A percentile compares a stretch with the other conserved stretches of the same genome.
phyloP scores from a whole-genome alignment of 2,329 filamentous ascomycete genomes.

The Colletotrichum tofieldiae region DNA sequence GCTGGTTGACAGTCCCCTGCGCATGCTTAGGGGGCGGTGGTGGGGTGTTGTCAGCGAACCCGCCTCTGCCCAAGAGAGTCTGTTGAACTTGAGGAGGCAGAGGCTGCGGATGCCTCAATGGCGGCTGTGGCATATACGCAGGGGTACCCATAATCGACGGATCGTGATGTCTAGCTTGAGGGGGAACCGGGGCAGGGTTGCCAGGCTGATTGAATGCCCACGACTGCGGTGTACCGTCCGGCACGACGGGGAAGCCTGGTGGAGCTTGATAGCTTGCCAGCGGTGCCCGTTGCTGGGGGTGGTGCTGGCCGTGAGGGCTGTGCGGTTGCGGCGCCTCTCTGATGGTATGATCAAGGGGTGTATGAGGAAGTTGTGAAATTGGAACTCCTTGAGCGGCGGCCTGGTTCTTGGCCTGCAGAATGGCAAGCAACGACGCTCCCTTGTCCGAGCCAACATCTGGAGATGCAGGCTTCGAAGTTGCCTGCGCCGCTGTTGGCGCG shows the following conservation, averaged over 20 bases:
- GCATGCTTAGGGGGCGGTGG: conserved; percentile 39
- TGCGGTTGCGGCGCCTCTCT: conserved; percentile 66
- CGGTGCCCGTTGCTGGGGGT: conserved; percentile 34
- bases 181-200: not conserved
- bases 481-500: conserved; percentile 67
- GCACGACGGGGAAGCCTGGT: conserved; percentile 50
- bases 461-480: conserved; percentile 55
- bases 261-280: conserved; percentile 48
- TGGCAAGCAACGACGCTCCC: conserved; percentile 68
- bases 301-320: conserved; percentile 69
- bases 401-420: conserved; percentile 60
- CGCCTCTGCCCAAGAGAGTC: conserved; percentile 27
- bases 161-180: conserved; percentile 20
- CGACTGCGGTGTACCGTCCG: conserved; percentile 32
- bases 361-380: conserved; percentile 58
- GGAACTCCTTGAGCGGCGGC: conserved; percentile 41
- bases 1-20: conserved; percentile 26
- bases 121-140: conserved; percentile 39
- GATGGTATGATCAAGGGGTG: conserved; percentile 69
- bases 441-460: conserved; percentile 57
- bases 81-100: conserved; percentile 70
- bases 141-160: conserved; percentile 8
- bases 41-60: conserved; percentile 40
- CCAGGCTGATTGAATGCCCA: conserved; percentile 31
- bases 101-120: conserved; percentile 61